Conservation (phyloP, 805 yeast species). For the Jamesozyma jinghongensis region DNA sequence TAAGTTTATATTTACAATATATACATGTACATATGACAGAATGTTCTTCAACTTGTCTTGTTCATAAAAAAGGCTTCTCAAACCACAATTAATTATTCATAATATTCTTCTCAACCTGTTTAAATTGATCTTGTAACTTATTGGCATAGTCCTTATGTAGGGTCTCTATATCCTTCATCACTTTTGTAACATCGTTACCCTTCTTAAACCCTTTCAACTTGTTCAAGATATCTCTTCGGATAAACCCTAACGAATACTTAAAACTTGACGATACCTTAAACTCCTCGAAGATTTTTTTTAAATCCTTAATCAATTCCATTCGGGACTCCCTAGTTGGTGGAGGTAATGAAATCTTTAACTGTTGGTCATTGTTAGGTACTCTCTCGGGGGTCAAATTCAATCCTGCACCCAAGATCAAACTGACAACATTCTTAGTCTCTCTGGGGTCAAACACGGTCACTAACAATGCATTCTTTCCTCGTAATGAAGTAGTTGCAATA, state of each 20-base stretch:
- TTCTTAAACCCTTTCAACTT: slow-evolving; percentile 40
- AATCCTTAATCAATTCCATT: slow-evolving; percentile 43
- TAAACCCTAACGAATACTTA: slow-evolving; percentile 43
- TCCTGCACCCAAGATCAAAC: slow-evolving; percentile 58
- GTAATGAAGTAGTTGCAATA: slow-evolving; percentile 61
- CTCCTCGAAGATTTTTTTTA: slow-evolving; percentile 60
- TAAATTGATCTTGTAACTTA: slow-evolving; percentile 47
- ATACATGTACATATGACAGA: neutral
- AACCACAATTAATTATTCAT: slow-evolving; percentile 1
- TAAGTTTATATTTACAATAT: slow-evolving; percentile 1
- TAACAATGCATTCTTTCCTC: slow-evolving; percentile 55
- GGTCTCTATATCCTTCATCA: slow-evolving; percentile 55
- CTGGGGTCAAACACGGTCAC: slow-evolving; percentile 86
- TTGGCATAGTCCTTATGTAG: slow-evolving; percentile 55
- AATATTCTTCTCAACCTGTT: slow-evolving; percentile 43
- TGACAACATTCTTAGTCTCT: slow-evolving; percentile 56
- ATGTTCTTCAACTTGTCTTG: no score
- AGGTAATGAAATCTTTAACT: slow-evolving; percentile 65
- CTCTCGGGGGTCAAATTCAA: slow-evolving; percentile 73
- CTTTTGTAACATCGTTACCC: slow-evolving; percentile 45
- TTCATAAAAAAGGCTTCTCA: neutral
- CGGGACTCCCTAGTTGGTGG: slow-evolving; percentile 62
- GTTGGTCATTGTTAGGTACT: slow-evolving; percentile 63
- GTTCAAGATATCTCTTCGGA: slow-evolving; percentile 52
- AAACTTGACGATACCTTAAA: slow-evolving; percentile 41